These are phyloP conservation scores for Martensiomyces pterosporus DNA, from an alignment of 192 early-diverging fungal species.

Conservation along the genomic window DNA sequence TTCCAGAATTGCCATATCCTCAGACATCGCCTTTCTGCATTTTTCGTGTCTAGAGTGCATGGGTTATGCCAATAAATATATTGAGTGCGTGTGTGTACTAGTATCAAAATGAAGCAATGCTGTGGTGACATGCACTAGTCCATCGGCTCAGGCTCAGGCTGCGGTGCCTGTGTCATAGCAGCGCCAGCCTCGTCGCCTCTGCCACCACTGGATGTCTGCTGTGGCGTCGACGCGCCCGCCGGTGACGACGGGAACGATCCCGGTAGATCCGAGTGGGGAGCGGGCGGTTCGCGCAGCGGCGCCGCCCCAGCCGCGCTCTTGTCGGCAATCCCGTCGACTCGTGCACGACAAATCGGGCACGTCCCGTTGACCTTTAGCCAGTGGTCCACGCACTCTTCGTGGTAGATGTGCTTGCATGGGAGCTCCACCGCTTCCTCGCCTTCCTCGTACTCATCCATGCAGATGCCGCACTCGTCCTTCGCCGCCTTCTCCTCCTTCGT, in stretches of 20 bases:
- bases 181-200: too few relatives aligned
- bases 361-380: constrained; percentile 95
- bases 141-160: too few relatives aligned
- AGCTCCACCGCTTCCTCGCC: constrained; percentile 64
- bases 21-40: too few relatives aligned
- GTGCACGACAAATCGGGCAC: constrained; percentile 80
- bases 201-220: too few relatives aligned
- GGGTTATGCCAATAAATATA: too few relatives aligned
- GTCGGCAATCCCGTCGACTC: constrained; percentile 39
- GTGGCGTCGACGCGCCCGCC: constrained; percentile 4
- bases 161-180: too few relatives aligned
- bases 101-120: too few relatives aligned
- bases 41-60: too few relatives aligned
- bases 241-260: constrained; percentile 42
- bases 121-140: too few relatives aligned
- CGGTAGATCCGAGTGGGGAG: constrained; percentile 34
- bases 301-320: neutral
- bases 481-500: constrained; percentile 53
- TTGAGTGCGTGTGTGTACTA: too few relatives aligned
- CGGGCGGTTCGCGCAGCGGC: constrained; percentile 5
- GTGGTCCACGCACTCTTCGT: constrained; percentile 80
- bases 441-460: constrained; percentile 80
- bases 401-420: constrained; percentile 87
- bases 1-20: too few relatives aligned
- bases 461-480: constrained; percentile 79